Base-by-base conservation (phyloP, 768 basidiomycete species). In the Kwoniella heveanensis region DNA sequence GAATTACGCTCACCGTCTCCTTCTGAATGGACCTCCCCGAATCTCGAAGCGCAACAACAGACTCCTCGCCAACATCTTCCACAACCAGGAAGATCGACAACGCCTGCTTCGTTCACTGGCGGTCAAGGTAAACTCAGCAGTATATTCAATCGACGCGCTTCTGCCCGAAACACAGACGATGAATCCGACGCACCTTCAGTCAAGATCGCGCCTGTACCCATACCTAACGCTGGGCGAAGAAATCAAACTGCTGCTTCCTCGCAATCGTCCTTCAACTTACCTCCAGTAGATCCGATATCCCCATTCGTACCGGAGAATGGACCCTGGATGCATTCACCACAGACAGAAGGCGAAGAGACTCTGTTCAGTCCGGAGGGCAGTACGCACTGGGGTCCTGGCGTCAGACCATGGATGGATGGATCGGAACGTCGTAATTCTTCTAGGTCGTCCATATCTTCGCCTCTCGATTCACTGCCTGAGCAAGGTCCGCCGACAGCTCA, bases 351-450 rank as follows among this genome's bases (percentile, higher is more conserved):
- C 15, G 73, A 73, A 37, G 76, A 74, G 27, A 67, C 49, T 26
- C 61, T 77, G 2, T 72, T 73, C 65, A 64, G 50, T 51, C 66
- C 71, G 10, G 63, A 53, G 5, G 36, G 26, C 3, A 57, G 67
- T 25, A 27, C 47, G 19, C 53, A 66, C 48, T 71, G 70, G 70
- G 73, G 73, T 51, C 70, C 72, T 7, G 72, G 72, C 1, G 52
- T 71, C 6, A 32, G 72, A 39, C 73, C 73, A 1, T 74, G 73
- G 73, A 67, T 71, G 67, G 73, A 73, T 36, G 69, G 56, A 2
- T 54, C 55, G 9, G 64, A 70, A 24, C 48, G 44, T 21, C 54
- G 24, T 2, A 53, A 54, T n/a, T 66, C 72, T 2, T 54, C 69
- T 21, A 53, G 63, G 46, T 68, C 71, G 24, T 62, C 66, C 6